phyloP scores from a whole-genome alignment of 768 basidiomycete species.

The Lactifluus subvellereus region DNA sequence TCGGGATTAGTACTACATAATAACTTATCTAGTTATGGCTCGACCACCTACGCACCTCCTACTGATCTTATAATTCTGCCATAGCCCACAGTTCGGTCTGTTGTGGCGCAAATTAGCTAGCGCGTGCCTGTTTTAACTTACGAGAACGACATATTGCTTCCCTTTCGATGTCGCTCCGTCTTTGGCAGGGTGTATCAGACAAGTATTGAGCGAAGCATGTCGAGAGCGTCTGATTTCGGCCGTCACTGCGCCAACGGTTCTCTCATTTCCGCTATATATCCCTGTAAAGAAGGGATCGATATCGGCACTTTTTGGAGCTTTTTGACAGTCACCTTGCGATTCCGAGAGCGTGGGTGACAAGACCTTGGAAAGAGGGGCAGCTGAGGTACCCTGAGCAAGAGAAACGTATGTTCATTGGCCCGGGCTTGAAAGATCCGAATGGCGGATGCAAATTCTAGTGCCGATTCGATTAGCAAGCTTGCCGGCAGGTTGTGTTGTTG shows the following conservation, averaged over 20 bases:
- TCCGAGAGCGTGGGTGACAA: constrained; percentile 5
- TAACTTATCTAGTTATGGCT: constrained; percentile 19
- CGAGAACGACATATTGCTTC: constrained; percentile 6
- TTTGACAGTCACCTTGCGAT: constrained; percentile 4
- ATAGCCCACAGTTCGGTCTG: neutral
- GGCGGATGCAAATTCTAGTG: neutral
- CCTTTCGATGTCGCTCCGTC: neutral
- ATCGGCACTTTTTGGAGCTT: constrained; percentile 9
- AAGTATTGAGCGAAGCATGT: neutral
- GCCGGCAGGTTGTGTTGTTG: constrained; percentile 13
- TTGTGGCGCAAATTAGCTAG: constrained; percentile 3
- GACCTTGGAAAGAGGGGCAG: constrained; percentile 9
- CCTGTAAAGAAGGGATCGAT: neutral
- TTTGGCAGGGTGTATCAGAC: constrained; percentile 7
- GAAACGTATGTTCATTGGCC: neutral
- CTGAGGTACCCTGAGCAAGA: neutral
- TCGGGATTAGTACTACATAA: constrained; percentile 17
- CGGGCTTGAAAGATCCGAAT: constrained; percentile 1
- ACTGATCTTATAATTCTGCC: constrained; percentile 6
- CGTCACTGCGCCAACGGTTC: constrained; percentile 7
- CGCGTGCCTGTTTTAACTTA: constrained; percentile 3
- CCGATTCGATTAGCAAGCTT: constrained; percentile 6
- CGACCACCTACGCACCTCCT: constrained; percentile 9
- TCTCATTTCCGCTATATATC: constrained; percentile 15
- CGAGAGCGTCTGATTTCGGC: constrained; percentile 3